Conservation (phyloP, 2,329 filamentous ascomycete species). For the Calonectria pseudoturangicola region DNA sequence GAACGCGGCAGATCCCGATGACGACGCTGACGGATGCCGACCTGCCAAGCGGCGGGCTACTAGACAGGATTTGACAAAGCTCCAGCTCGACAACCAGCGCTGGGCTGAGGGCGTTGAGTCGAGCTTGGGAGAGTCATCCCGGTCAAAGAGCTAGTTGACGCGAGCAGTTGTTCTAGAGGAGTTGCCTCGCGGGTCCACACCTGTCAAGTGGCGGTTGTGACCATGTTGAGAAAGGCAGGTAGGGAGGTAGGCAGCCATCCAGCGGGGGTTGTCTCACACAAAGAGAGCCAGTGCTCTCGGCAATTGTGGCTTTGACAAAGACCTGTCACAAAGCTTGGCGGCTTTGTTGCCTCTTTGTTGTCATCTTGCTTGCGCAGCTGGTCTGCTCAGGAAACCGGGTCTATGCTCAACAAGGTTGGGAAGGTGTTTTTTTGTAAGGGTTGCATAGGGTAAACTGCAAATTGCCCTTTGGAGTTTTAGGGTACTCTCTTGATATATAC, state of each 20-base stretch:
- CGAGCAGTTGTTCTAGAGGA: neutral
- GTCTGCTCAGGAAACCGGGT: neutral
- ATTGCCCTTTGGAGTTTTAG: neutral
- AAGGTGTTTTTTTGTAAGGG: neutral
- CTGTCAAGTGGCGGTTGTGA: slow-evolving; percentile 26
- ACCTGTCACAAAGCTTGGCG: neutral
- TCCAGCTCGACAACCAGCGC: neutral
- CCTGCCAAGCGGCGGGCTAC: slow-evolving; percentile 20
- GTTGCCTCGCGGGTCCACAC: slow-evolving; percentile 12
- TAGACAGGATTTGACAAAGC: neutral
- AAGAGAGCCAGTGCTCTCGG: neutral
- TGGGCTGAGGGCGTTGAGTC: slow-evolving; percentile 32
- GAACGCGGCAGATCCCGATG: neutral
- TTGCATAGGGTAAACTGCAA: neutral
- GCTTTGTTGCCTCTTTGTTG: slow-evolving; percentile 4
- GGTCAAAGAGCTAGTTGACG: neutral
- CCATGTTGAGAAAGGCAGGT: slow-evolving; percentile 24
- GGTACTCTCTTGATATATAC: neutral
- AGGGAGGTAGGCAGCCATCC: neutral
- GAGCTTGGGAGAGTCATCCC: slow-evolving; percentile 33
- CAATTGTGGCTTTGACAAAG: neutral
- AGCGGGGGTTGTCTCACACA: neutral
- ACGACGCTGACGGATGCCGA: slow-evolving; percentile 25
- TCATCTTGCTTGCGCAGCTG: neutral
- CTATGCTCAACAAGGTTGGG: neutral